These are phyloP conservation scores for Hymenoscyphus repandus DNA, from an alignment of 2,329 filamentous ascomycete genomes.

Conservation along the genomic window DNA sequence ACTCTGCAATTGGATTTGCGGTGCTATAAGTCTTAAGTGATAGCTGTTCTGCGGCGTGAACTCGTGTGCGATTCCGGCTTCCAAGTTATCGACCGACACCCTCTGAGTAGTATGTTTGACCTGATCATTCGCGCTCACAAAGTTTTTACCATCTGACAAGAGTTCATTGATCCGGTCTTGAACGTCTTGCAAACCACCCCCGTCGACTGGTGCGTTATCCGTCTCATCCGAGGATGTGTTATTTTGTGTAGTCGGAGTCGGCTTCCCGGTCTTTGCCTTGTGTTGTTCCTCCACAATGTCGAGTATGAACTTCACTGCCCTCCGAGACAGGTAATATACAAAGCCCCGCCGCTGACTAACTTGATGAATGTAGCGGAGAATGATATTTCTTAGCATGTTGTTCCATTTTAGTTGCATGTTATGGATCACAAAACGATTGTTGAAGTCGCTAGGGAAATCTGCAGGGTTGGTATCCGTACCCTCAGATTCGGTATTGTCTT, in stretches of 20 bases:
- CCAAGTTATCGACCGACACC: conserved; percentile 54
- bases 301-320: conserved; percentile 95
- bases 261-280: conserved; percentile 41
- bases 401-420: conserved; percentile 99
- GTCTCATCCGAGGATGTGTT: conserved; percentile 23
- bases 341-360: conserved; percentile 94
- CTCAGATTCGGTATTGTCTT: conserved; percentile 38
- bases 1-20: conserved; percentile 96
- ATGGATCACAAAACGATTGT: conserved; percentile 96
- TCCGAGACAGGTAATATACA: conserved; percentile 93
- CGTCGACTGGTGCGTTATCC: conserved; percentile 16
- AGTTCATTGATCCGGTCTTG: conserved; percentile 84
- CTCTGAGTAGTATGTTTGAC: conserved; percentile 30
- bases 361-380: conserved; percentile 94
- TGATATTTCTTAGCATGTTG: conserved; percentile 90
- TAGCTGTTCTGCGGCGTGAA: conserved; percentile 92
- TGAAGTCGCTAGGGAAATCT: conserved; percentile 91
- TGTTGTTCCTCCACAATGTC: conserved; percentile 95
- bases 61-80: conserved; percentile 75
- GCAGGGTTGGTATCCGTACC: conserved; percentile 64
- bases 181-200: conserved; percentile 52
- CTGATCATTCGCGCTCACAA: conserved; percentile 64
- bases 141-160: conserved; percentile 75
- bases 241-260: conserved; percentile 30
- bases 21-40: conserved; percentile 89